A percentile compares a stretch with the other conserved stretches of the same genome.
Conservation (phyloP, 2,329 filamentous ascomycete species). For the Colletotrichum magnum region DNA sequence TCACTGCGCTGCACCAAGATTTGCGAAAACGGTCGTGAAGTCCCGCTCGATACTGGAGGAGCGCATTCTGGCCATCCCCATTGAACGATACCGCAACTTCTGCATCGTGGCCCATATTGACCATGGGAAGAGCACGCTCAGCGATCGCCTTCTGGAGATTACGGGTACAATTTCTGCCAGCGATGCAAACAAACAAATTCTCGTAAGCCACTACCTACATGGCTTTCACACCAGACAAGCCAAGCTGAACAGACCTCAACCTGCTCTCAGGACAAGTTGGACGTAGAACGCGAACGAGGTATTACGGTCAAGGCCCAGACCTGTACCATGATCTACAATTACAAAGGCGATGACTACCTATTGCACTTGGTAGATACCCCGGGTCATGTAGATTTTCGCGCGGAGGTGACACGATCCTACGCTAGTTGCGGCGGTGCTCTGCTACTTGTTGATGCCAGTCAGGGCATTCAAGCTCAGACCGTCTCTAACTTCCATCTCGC, state of each 20-base stretch:
- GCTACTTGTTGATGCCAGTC: conserved; percentile 93
- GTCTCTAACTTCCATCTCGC: conserved; percentile 99
- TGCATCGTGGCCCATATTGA: conserved; percentile 99
- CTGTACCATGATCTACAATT: conserved; percentile 95
- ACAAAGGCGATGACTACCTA: conserved; percentile 89
- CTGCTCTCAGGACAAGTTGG: conserved; percentile 81
- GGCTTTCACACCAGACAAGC: background rate
- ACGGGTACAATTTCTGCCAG: conserved; percentile 93
- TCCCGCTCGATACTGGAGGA: conserved; percentile 61
- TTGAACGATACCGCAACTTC: conserved; percentile 90
- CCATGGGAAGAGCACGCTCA: conserved; percentile 97
- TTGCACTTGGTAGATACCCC: conserved; percentile 97
- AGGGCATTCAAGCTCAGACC: conserved; percentile 97
- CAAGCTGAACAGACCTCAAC: conserved; percentile 19
- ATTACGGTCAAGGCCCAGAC: conserved; percentile 99
- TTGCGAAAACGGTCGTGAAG: conserved; percentile 32
- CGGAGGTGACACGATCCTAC: conserved; percentile 95
- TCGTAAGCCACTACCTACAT: conserved; percentile 58
- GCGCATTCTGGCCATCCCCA: conserved; percentile 81
- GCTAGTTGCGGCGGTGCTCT: conserved; percentile 95
- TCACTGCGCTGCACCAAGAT: conserved; percentile 11
- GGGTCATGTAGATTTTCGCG: conserved; percentile 97
- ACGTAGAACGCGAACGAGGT: conserved; percentile 91
- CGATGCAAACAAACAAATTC: conserved; percentile 88
- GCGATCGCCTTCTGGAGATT: conserved; percentile 90